Base-by-base conservation (phyloP, 177 flowering plant genomes). In the Telopea speciosissima region DNA sequence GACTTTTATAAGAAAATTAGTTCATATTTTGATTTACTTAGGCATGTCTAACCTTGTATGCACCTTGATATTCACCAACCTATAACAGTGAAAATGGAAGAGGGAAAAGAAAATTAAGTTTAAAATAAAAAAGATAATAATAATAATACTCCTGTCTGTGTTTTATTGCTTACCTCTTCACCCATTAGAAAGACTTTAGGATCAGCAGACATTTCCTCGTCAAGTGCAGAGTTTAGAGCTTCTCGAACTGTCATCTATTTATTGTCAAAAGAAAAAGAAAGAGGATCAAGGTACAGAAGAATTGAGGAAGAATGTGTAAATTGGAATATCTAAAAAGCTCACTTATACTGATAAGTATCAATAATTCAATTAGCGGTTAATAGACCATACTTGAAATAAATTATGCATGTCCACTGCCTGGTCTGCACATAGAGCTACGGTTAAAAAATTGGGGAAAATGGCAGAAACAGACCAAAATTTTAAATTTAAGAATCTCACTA, bases 41-140 rank as follows among this genome's bases (percentile, higher is more conserved):
- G 44, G n/a, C 17, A 63, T 69, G 21, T 59, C 83, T 73, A 40
- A 85, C 88, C 88, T 85, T 85, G 78, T 85, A 85, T 68, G 88
- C 88, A 77, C 86, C 88, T 19, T 85, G 88, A 73, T 85, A 85
- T 78, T 85, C 85, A 26, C 88, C 88, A 71, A 85, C 88, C 88
- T 85, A 75, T 68, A 75, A 3, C 24, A 40, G 52, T 24, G 40
- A 23, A 36, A 36, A 36, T 36, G 36, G 66, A 61, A 58, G 5
- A 25, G n/a, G 17, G 1, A 67, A 42, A 9, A 68, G 21, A 21
- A 52, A 60, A 68, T 65, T 17, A 66, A 68, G 24, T 24, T 19
- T 28, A 2, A 24, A 42, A 1, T 44, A 0, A 31, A n/a, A 25
- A 42, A 52, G 59, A 22, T 22, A 25, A 70, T 2, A 19, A 26